These are phyloP conservation scores for Polygonum maritimum DNA, from an alignment of 148 eudicot genomes.

Conservation along the genomic window DNA sequence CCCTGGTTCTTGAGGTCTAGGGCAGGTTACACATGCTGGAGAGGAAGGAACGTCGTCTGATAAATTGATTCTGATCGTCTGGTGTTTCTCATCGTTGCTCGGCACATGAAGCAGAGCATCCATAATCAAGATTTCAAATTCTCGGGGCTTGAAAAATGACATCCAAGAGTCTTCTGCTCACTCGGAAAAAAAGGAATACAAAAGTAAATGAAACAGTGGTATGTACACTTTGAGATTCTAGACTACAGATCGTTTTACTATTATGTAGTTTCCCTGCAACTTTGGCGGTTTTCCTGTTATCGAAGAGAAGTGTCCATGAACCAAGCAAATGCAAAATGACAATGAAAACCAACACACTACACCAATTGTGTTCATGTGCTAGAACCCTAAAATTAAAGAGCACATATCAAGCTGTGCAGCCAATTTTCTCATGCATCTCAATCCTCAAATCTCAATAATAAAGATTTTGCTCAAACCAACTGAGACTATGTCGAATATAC, in stretches of 20 bases:
- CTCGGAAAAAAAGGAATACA: not conserved
- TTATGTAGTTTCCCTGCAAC: not conserved
- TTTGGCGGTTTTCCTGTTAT: not conserved
- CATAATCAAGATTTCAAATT: constrained; percentile 76
- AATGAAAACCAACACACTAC: too few relatives aligned
- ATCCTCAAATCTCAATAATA: too few relatives aligned
- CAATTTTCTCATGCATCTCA: too few relatives aligned
- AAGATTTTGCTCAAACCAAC: too few relatives aligned
- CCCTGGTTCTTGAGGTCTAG: constrained; percentile 28
- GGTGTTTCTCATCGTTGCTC: constrained; percentile 48
- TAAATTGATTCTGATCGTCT: constrained; percentile 48
- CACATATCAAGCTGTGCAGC: too few relatives aligned
- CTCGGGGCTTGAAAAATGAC: constrained; percentile 50
- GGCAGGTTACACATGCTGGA: constrained; percentile 44
- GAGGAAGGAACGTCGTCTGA: constrained; percentile 31
- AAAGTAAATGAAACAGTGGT: not conserved
- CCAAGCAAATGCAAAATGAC: too few relatives aligned
- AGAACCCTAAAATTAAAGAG: too few relatives aligned
- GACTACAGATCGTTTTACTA: not conserved
- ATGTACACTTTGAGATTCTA: not conserved
- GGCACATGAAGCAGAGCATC: constrained; percentile 85
- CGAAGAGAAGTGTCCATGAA: too few relatives aligned
- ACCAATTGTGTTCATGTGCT: too few relatives aligned
- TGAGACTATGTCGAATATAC: too few relatives aligned
- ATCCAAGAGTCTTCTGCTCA: constrained; percentile 48